Evolutionary conservation across 2,329 filamentous ascomycete species (phyloP).

Genomic region (Neurospora crassa): DNA sequence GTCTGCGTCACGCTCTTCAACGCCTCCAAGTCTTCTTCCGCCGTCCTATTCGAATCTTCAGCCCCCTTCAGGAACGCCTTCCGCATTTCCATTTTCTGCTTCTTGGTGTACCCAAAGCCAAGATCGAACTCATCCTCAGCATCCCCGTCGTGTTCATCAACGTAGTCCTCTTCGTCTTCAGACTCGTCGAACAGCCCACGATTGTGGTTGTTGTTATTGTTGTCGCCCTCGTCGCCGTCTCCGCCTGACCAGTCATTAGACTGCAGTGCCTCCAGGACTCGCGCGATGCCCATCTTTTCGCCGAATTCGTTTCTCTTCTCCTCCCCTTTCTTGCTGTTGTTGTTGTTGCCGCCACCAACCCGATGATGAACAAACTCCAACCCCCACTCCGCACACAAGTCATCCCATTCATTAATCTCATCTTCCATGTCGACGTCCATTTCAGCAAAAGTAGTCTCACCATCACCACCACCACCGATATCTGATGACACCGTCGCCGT

Average conservation of each 20-base stretch:
- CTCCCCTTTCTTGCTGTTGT: background rate
- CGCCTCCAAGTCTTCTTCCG: background rate
- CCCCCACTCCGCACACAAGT: slow-evolving; percentile 44
- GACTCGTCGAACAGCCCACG: slow-evolving; percentile 21
- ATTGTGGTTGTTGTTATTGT: background rate
- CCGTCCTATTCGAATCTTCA: background rate
- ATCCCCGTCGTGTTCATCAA: slow-evolving; percentile 13
- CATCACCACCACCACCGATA: slow-evolving; percentile 2
- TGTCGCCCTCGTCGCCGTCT: slow-evolving; percentile 18
- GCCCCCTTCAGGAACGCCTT: slow-evolving; percentile 39
- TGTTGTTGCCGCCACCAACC: background rate
- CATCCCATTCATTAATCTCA: slow-evolving; percentile 51
- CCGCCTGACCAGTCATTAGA: slow-evolving; percentile 52
- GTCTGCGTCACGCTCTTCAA: background rate
- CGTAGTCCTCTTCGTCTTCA: slow-evolving; percentile 13
- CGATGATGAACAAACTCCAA: slow-evolving; percentile 52
- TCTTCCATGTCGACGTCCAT: slow-evolving; percentile 20
- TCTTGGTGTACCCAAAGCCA: slow-evolving; percentile 41
- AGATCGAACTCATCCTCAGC: slow-evolving; percentile 32
- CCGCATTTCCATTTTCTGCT: slow-evolving; percentile 43
- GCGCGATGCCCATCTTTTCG: slow-evolving; percentile 49
- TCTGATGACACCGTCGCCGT: background rate
- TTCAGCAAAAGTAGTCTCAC: background rate
- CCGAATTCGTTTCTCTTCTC: slow-evolving; percentile 47
- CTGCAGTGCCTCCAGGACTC: slow-evolving; percentile 52